These are phyloP conservation scores for Linnemannia exigua DNA, from an alignment of 192 early-diverging fungal genomes.

Conservation along the genomic window DNA sequence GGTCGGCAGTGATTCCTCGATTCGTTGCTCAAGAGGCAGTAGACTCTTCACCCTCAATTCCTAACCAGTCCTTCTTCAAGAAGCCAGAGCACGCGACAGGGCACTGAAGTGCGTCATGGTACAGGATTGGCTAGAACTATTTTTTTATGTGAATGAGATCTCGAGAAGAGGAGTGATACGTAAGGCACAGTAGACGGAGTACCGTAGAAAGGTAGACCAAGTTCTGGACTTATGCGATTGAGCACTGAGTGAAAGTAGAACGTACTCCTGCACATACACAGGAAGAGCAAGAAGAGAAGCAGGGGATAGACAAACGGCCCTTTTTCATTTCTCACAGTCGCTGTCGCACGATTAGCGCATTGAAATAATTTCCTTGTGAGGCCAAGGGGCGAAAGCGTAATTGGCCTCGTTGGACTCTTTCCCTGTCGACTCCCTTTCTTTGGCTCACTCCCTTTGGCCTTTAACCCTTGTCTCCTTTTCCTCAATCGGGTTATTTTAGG, in stretches of 20 bases:
- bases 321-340: background rate
- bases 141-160: background rate
- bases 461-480: background rate
- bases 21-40: background rate
- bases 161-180: too few relatives aligned
- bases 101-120: background rate
- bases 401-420: background rate
- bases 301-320: background rate
- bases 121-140: background rate
- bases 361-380: background rate
- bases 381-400: slow-evolving; percentile 7
- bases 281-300: background rate
- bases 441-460: background rate
- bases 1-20: too few relatives aligned
- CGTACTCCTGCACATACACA: background rate
- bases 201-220: background rate
- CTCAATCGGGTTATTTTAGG: background rate
- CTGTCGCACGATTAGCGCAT: background rate
- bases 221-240: background rate
- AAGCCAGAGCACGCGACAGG: background rate
- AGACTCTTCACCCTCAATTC: background rate
- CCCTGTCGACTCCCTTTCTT: background rate
- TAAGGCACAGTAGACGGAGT: too few relatives aligned
- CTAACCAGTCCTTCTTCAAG: background rate
- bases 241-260: background rate